Evolutionary conservation across 1,284 basidiomycete genomes (phyloP), one percentile per base, ranked within the genome.

Genomic region (Fomitiporia mediterranea): DNA sequence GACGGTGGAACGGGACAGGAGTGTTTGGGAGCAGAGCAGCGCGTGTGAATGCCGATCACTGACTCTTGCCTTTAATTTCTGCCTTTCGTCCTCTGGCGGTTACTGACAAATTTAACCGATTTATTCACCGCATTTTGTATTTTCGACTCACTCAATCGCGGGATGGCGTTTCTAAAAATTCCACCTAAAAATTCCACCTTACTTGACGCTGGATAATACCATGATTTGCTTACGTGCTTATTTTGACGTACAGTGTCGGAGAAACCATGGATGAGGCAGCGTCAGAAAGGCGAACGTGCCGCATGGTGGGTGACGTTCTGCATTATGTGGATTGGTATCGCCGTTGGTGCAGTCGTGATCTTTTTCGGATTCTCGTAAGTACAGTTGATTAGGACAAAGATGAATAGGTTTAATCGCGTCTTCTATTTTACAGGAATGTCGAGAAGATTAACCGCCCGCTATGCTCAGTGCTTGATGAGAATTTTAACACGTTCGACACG

Each of bases 381-480:
- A 32, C 40, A 43, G 27, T 2, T 23, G 17, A 1, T 35, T 21
- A 46, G 8, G n/a, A 44, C 23, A 21, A 8, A 9, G 23, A 44
- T 9, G 21, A 13, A 9, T 21, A 25, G 1, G 42, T n/a, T n/a
- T 27, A 27, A 27, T 11, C 11, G 7, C 11, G 11, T 30, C n/a
- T 43, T 6, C 11, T 37, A 21, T 23, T 35, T 23, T 25, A 15
- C 61, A 73, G 65, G 19, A 67, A 72, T 64, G 77, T 79, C 13
- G 64, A 69, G 50, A 63, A 70, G 60, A 64, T 75, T 9, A 75
- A 81, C 13, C 68, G 44, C 5, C 21, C 3, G 21, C 44, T 88
- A 23, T 91, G 90, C 66, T 64, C 82, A 15, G 84, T 89, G 7
- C 69, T 91, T 59, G 74, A 83, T 23, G 89, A 93, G 53, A 69